Base-by-base conservation (phyloP, 164 flowering plant genomes). In the Euptelea pleiosperma region DNA sequence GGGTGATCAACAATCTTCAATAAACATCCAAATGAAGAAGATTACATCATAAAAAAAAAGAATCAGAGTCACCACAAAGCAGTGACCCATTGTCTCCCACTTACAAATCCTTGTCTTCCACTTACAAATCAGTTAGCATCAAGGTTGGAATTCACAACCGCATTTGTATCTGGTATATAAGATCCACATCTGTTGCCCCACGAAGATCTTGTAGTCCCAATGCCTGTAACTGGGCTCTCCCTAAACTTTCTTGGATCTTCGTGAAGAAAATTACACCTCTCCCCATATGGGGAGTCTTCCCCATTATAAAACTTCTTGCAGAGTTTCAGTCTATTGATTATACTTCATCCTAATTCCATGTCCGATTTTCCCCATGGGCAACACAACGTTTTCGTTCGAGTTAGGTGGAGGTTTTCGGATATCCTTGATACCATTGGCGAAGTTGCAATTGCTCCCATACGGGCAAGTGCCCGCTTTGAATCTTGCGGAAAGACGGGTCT, bases 231-330 rank as follows among this genome's bases (percentile, higher is more conserved):
- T 15, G 77, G 57, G 47, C 81, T 79, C 76, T 93, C 96, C 62
- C 95, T 78, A 47, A 60, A 74, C 69, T 70, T 86, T 1, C 72
- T 45, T 2, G 83, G 82, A 60, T 79, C 81, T 58, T 86, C 87
- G 55, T 90, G 97, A 47, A 86, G 76, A 58, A 90, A 90, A 67
- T 73, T 88, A 63, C 99, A 90, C 63, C 76, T 74, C 0, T 88
- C 84, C 8, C 97, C 97, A 72, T 83, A 94, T 3, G 96, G 89
- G 41, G 96, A 94, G 31, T 78, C 88, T 24, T 84, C 95, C 22
- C 96, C 96, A 66, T 79, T 82, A 34, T 77, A 83, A 60, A 69
- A 94, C 79, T 77, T 90, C 80, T 78, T 85, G 67, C 97, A 93
- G 6, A 93, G 66, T 73, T 74, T 88, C 77, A 86, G 64, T 73